Conservation (phyloP, 2,329 filamentous ascomycete genomes). For the Lachnellula occidentalis region DNA sequence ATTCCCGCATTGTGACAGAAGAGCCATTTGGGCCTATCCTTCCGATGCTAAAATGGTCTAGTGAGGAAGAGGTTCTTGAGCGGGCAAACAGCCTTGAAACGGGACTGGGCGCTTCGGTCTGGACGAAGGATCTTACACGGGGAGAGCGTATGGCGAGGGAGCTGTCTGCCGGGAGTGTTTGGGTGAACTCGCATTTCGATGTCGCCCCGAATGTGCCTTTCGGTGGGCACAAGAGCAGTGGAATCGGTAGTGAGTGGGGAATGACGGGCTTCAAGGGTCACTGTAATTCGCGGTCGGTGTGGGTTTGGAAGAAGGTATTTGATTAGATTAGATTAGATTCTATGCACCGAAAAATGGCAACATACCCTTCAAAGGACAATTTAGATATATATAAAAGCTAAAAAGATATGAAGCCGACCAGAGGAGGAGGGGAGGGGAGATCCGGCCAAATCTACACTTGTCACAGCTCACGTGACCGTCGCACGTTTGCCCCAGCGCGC, state of each 20-base stretch:
- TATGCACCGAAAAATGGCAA: too few species aligned
- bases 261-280: slow-evolving; percentile 19
- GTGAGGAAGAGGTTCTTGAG: slow-evolving; percentile 53
- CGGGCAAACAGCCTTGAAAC: slow-evolving; percentile 47
- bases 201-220: slow-evolving; percentile 38
- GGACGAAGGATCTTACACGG: slow-evolving; percentile 45
- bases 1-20: slow-evolving; percentile 50
- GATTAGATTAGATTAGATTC: too few species aligned
- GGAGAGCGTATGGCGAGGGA: slow-evolving; percentile 47
- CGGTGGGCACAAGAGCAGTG: slow-evolving; percentile 30
- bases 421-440: too few species aligned
- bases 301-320: neutral
- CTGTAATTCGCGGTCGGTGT: neutral
- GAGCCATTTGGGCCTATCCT: slow-evolving; percentile 60
- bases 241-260: slow-evolving; percentile 30
- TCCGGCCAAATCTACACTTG: too few species aligned
- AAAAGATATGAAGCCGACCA: too few species aligned
- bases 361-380: too few species aligned
- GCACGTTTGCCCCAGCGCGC: too few species aligned
- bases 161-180: slow-evolving; percentile 53
- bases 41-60: slow-evolving; percentile 54
- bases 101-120: slow-evolving; percentile 53
- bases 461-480: too few species aligned
- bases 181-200: slow-evolving; percentile 51
- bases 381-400: too few species aligned